These are phyloP conservation scores for Mycena rebaudengoi DNA, from an alignment of 768 basidiomycete genomes.

Conservation along the genomic window DNA sequence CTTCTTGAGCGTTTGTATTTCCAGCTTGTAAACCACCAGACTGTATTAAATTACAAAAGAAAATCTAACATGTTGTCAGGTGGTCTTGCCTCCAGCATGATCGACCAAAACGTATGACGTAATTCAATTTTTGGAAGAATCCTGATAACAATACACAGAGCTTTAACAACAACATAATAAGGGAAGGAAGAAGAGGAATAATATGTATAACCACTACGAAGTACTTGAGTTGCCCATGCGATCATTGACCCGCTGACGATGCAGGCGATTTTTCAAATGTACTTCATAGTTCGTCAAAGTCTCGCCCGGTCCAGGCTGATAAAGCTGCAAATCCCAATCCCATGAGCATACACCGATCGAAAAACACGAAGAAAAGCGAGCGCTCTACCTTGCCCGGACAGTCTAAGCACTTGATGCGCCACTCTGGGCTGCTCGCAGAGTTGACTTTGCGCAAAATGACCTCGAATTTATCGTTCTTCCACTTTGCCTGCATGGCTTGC, in stretches of 20 bases:
- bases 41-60: neutral
- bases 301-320: constrained; percentile 90
- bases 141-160: constrained; percentile 23
- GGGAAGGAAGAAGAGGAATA: neutral
- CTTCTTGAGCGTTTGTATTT: too few relatives aligned
- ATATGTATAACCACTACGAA: constrained; percentile 1
- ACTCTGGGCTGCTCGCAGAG: constrained; percentile 71
- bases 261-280: constrained; percentile 87
- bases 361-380: neutral
- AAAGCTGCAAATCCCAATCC: constrained; percentile 73
- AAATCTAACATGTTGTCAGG: neutral
- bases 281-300: constrained; percentile 91
- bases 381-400: constrained; percentile 88
- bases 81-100: too few relatives aligned
- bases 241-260: constrained; percentile 76
- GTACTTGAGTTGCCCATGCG: constrained; percentile 44
- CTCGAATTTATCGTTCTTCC: constrained; percentile 86
- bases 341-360: neutral
- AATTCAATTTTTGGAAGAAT: neutral
- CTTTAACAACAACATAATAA: constrained; percentile 3
- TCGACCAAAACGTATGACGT: too few relatives aligned
- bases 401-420: constrained; percentile 91
- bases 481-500: constrained; percentile 71
- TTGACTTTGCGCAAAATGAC: constrained; percentile 70
- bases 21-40: too few relatives aligned